Conservation (phyloP, 305 asterid species). For the Fraxinus albicans region DNA sequence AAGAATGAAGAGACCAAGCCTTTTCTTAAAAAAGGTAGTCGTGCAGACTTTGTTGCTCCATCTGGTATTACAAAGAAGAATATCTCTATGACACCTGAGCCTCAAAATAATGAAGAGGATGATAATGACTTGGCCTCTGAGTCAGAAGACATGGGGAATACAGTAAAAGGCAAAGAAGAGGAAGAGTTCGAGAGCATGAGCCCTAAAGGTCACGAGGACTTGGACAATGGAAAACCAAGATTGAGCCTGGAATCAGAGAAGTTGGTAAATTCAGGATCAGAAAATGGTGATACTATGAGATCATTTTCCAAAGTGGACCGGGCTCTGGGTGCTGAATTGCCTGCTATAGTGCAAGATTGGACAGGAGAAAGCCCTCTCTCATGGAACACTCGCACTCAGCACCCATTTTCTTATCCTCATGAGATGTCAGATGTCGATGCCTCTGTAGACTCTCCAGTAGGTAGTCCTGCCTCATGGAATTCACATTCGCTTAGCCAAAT, state of each 20-base stretch:
- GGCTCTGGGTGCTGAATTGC: slow-evolving; percentile 23
- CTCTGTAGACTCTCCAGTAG: slow-evolving; percentile 65
- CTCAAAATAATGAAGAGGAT: slow-evolving; percentile 41
- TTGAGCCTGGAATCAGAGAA: slow-evolving; percentile 16
- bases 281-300: slow-evolving; percentile 30
- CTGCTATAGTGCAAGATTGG: slow-evolving; percentile 49
- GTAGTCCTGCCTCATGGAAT: slow-evolving; percentile 88
- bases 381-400: slow-evolving; percentile 47
- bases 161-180: slow-evolving; percentile 45
- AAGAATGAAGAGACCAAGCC: slow-evolving; percentile 51
- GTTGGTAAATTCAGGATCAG: slow-evolving; percentile 35
- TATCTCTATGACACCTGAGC: slow-evolving; percentile 35
- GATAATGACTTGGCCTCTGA: slow-evolving; percentile 45
- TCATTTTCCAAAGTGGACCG: slow-evolving; percentile 40
- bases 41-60: slow-evolving; percentile 48
- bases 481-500: slow-evolving; percentile 63
- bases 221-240: slow-evolving; percentile 44
- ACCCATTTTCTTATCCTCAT: slow-evolving; percentile 63
- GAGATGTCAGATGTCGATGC: slow-evolving; percentile 80
- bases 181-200: slow-evolving; percentile 44
- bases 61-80: slow-evolving; percentile 47
- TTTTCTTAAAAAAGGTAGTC: slow-evolving; percentile 66
- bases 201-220: slow-evolving; percentile 32
- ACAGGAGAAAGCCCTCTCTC: slow-evolving; percentile 39
- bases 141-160: slow-evolving; percentile 39